phyloP scores from a whole-genome alignment of 1,284 basidiomycete species.

The Ustilago trichophora region DNA sequence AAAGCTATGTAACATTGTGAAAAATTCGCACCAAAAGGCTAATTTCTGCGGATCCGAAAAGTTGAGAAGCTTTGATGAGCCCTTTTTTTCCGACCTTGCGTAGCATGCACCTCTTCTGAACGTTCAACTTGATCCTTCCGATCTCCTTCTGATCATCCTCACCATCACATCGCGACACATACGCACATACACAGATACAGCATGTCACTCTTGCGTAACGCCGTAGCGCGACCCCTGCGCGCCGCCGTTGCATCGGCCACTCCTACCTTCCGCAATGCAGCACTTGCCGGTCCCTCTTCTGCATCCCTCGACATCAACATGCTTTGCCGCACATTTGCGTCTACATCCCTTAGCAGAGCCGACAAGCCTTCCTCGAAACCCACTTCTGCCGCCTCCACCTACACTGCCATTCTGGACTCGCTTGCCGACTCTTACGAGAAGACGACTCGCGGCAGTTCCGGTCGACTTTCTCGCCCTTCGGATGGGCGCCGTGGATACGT shows the following conservation, averaged over 20 bases:
- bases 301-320: too few relatives aligned
- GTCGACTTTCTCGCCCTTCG: constrained; percentile 19
- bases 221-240: background rate
- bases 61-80: constrained; percentile 2
- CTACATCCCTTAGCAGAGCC: constrained; percentile 15
- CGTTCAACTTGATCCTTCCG: too few relatives aligned
- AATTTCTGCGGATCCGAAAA: constrained; percentile 9
- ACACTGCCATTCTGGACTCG: constrained; percentile 36
- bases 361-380: constrained; percentile 8
- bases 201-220: constrained; percentile 14
- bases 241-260: constrained; percentile 1
- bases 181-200: constrained; percentile 19
- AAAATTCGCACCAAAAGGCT: too few relatives aligned
- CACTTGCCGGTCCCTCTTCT: too few relatives aligned
- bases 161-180: too few relatives aligned
- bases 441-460: constrained; percentile 7
- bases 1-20: too few relatives aligned
- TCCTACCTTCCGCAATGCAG: constrained; percentile 2
- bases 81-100: constrained; percentile 5
- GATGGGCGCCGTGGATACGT: constrained; percentile 32
- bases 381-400: constrained; percentile 11
- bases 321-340: constrained; percentile 39
- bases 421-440: constrained; percentile 29
- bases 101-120: too few relatives aligned
- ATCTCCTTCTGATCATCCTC: too few relatives aligned